Percentiles rank a stretch among this genome's conserved stretches.
These are phyloP conservation scores for Lactuca sativa DNA, from an alignment of 129 eudicot species.

Conservation along the genomic window DNA sequence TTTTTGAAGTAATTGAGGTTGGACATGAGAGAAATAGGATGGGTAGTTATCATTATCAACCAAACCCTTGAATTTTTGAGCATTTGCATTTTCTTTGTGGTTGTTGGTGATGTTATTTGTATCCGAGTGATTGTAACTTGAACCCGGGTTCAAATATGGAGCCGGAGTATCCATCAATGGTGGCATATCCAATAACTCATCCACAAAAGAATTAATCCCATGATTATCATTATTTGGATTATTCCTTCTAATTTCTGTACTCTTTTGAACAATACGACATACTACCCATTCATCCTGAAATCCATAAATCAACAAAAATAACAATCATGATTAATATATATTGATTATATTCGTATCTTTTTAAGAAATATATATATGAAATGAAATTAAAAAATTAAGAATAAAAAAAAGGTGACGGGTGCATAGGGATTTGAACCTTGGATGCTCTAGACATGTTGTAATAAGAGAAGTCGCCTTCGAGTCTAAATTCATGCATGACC, in stretches of 20 bases:
- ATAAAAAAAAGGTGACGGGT: conserved; percentile 11
- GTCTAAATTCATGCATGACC: conserved; percentile 93
- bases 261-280: conserved; percentile 65
- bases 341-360: not conserved
- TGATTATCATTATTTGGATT: conserved; percentile 26
- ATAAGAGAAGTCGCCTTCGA: conserved; percentile 71
- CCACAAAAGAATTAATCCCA: conserved; percentile 56
- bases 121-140: conserved; percentile 20
- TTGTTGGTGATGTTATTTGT: conserved; percentile 21
- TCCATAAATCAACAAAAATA: not conserved
- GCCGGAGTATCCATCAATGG: conserved; percentile 43
- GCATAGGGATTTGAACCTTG: conserved; percentile 42
- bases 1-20: conserved; percentile 26
- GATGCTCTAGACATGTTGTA: conserved; percentile 67
- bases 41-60: conserved; percentile 25
- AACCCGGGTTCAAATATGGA: conserved; percentile 14
- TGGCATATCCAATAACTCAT: conserved; percentile 62
- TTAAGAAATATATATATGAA: conserved; percentile 5
- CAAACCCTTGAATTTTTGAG: conserved; percentile 28
- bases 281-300: conserved; percentile 82
- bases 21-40: conserved; percentile 30
- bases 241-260: conserved; percentile 31
- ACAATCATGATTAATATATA: not conserved
- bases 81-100: conserved; percentile 14
- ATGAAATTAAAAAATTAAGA: not conserved